Percentiles rank a stretch among this genome's conserved stretches.
Conservation (phyloP, 2,329 filamentous ascomycete species). For the Fusarium phyllophilum region DNA sequence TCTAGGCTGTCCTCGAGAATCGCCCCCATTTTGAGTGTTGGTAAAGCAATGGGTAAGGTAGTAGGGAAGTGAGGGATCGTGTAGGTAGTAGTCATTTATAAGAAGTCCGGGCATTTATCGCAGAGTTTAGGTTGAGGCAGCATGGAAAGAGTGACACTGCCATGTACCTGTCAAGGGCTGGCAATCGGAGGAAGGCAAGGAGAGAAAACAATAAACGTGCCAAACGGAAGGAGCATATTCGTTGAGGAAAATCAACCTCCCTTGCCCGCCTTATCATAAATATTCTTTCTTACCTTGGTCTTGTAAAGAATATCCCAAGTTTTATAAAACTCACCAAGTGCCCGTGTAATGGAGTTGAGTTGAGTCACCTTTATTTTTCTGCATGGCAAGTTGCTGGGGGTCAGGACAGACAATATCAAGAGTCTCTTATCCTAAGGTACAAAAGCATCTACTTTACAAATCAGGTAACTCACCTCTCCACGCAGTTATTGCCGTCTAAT, state of each 20-base stretch:
- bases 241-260: background rate
- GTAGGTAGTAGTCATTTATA: background rate
- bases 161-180: constrained; percentile 21
- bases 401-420: background rate
- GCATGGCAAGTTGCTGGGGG: background rate
- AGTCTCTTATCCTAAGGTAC: background rate
- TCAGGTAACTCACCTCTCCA: background rate
- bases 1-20: constrained; percentile 6
- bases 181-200: background rate
- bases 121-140: constrained; percentile 15
- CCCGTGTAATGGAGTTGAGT: background rate
- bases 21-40: constrained; percentile 5
- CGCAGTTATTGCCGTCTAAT: background rate
- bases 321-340: background rate
- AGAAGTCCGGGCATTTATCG: background rate
- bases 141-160: constrained; percentile 7
- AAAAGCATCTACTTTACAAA: background rate
- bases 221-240: background rate
- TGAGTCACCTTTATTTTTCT: background rate
- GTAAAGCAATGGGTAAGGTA: too few relatives aligned
- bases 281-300: background rate
- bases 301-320: background rate
- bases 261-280: background rate
- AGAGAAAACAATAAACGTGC: background rate
- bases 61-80: too few relatives aligned